Conservation (phyloP, 2,329 filamentous ascomycete species). For the Cladophialophora yegresii region DNA sequence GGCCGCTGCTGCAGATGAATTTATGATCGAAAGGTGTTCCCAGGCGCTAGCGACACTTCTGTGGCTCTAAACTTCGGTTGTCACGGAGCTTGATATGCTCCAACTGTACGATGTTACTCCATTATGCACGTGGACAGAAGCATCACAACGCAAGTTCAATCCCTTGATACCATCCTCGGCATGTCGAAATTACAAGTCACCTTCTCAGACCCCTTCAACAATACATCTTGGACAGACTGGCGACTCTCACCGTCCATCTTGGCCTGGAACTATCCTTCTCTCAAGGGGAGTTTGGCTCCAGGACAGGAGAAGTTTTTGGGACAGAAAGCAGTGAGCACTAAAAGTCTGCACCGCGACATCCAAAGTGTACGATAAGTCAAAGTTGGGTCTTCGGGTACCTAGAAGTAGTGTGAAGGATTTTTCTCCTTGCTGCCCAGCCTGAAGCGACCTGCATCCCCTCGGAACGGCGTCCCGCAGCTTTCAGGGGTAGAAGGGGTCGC, state of each 20-base stretch:
- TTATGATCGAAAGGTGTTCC: slow-evolving; percentile 12
- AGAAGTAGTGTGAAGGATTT: slow-evolving; percentile 1
- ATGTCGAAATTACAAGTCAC: neutral
- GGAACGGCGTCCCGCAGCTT: neutral
- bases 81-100: neutral
- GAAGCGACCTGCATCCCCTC: neutral
- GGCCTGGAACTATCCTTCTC: slow-evolving; percentile 11
- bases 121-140: slow-evolving; percentile 4
- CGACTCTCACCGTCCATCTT: slow-evolving; percentile 14
- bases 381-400: neutral
- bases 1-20: slow-evolving; percentile 17
- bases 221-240: neutral
- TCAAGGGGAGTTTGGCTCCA: slow-evolving; percentile 1
- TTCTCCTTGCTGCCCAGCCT: neutral
- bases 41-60: slow-evolving; percentile 13
- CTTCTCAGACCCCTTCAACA: neutral
- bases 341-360: slow-evolving; percentile 7
- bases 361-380: slow-evolving; percentile 14
- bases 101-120: slow-evolving; percentile 1
- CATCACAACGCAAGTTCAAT: neutral
- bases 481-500: neutral
- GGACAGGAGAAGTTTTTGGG: neutral
- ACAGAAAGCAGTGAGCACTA: slow-evolving; percentile 2
- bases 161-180: slow-evolving; percentile 5
- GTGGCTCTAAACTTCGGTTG: neutral